These are phyloP conservation scores for Fusarium virguliforme DNA, from an alignment of 2,329 filamentous ascomycete species.

Conservation along the genomic window DNA sequence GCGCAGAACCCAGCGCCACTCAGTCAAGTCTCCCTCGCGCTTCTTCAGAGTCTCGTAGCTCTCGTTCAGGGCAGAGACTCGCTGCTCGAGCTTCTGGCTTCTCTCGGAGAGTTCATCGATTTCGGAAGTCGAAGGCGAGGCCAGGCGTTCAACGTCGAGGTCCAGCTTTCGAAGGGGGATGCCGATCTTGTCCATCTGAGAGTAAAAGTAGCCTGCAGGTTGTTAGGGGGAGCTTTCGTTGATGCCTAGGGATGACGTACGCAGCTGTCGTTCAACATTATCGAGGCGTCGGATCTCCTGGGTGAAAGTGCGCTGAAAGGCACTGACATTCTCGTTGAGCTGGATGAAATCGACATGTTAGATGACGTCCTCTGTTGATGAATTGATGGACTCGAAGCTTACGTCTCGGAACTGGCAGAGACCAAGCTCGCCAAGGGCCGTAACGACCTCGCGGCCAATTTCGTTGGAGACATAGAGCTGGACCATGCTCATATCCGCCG, in stretches of 20 bases:
- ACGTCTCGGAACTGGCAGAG: slow-evolving; percentile 98
- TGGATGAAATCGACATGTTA: slow-evolving; percentile 58
- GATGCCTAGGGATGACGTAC: slow-evolving; percentile 69
- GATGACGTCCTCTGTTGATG: slow-evolving; percentile 26
- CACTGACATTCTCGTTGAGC: slow-evolving; percentile 93
- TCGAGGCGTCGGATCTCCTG: slow-evolving; percentile 97
- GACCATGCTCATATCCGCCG: slow-evolving; percentile 99
- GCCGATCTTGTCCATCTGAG: slow-evolving; percentile 93
- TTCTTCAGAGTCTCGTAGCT: slow-evolving; percentile 99
- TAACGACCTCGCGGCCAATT: slow-evolving; percentile 97
- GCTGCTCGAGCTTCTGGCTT: slow-evolving; percentile 92
- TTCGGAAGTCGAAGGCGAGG: slow-evolving; percentile 90
- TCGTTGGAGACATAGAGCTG: slow-evolving; percentile 99
- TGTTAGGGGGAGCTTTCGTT: slow-evolving; percentile 51
- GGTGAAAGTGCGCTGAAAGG: slow-evolving; percentile 97
- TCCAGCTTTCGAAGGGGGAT: slow-evolving; percentile 92
- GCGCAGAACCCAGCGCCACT: slow-evolving; percentile 98
- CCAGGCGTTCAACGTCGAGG: slow-evolving; percentile 89
- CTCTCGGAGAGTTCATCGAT: slow-evolving; percentile 97
- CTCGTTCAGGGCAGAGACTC: slow-evolving; percentile 92
- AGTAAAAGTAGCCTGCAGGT: slow-evolving; percentile 85
- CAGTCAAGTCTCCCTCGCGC: slow-evolving; percentile 94
- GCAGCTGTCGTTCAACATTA: slow-evolving; percentile 97
- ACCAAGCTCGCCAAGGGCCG: slow-evolving; percentile 94
- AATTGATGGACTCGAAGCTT: slow-evolving; percentile 58